phyloP scores from a whole-genome alignment of 495 filamentous ascomycete genomes.

The Aspergillus kassunensis region DNA sequence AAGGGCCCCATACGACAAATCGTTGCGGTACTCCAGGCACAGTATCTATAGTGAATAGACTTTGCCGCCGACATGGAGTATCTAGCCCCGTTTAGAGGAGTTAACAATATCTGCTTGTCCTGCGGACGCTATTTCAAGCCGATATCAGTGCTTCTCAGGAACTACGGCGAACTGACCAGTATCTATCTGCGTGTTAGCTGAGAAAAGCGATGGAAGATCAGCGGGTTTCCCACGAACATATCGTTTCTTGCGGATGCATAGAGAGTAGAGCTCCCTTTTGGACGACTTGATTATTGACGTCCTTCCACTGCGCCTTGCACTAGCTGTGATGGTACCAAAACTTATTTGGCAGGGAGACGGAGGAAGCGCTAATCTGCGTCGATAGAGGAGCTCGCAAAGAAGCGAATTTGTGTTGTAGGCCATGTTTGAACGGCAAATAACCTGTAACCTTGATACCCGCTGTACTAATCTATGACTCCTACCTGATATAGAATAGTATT shows the following conservation, averaged over 20 bases:
- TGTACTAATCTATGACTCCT: not conserved
- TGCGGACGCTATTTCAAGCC: constrained; percentile 17
- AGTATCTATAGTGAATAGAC: constrained; percentile 12
- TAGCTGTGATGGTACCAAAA: not conserved
- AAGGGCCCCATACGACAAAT: constrained; percentile 15
- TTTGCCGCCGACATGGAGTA: constrained; percentile 15
- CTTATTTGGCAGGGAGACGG: not conserved
- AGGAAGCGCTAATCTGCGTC: not conserved
- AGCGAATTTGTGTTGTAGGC: constrained; percentile 1
- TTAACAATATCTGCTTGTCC: constrained; percentile 11
- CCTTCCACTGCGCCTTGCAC: constrained; percentile 1
- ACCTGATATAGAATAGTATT: not conserved
- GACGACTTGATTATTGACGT: constrained; percentile 13
- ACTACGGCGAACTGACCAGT: constrained; percentile 13
- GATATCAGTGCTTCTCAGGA: constrained; percentile 12
- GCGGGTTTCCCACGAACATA: constrained; percentile 18
- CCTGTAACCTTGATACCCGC: not conserved
- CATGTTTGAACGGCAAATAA: not conserved
- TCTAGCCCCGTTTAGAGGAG: constrained; percentile 11
- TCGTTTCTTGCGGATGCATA: constrained; percentile 8
- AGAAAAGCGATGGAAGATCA: constrained; percentile 17
- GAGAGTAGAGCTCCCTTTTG: constrained; percentile 14
- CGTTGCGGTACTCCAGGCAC: constrained; percentile 13
- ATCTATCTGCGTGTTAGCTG: constrained; percentile 14
- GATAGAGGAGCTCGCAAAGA: not conserved